phyloP scores from a whole-genome alignment of 2,329 filamentous ascomycete species.

The Curvularia sp. region DNA sequence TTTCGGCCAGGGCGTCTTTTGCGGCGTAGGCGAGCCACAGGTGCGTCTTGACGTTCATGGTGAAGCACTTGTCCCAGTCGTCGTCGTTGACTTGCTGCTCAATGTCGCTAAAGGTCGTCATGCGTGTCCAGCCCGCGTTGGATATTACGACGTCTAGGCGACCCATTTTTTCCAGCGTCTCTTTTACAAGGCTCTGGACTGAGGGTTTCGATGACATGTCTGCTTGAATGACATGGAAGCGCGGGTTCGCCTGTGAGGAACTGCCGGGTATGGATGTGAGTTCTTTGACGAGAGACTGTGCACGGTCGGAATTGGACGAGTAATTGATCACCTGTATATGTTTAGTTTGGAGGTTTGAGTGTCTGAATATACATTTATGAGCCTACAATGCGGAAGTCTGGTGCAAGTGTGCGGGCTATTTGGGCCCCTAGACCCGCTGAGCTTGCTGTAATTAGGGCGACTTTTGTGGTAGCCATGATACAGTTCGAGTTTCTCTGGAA shows the following conservation, averaged over 20 bases:
- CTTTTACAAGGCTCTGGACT: constrained; percentile 54
- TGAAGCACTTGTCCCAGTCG: constrained; percentile 72
- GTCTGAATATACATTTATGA: background rate
- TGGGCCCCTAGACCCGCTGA: constrained; percentile 59
- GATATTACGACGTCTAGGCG: constrained; percentile 58
- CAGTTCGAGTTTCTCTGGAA: background rate
- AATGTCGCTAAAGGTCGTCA: constrained; percentile 65
- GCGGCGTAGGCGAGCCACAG: constrained; percentile 64
- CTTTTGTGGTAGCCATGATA: constrained; percentile 52
- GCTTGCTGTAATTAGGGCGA: constrained; percentile 58
- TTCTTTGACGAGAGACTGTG: constrained; percentile 52
- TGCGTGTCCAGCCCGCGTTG: constrained; percentile 68
- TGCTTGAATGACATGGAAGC: constrained; percentile 55
- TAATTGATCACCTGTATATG: constrained; percentile 56
- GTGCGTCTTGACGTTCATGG: constrained; percentile 65
- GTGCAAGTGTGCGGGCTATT: constrained; percentile 56
- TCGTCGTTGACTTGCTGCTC: constrained; percentile 65
- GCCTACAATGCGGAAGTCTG: constrained; percentile 56
- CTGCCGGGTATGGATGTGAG: constrained; percentile 50
- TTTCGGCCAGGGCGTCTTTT: constrained; percentile 65
- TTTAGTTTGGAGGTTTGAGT: background rate
- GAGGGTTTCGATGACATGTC: constrained; percentile 55
- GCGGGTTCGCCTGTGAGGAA: constrained; percentile 40
- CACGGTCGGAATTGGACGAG: constrained; percentile 54
- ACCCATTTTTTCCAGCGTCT: constrained; percentile 56